Evolutionary conservation across 306 rosid species (phyloP).

Genomic region (Fragaria vesca): DNA sequence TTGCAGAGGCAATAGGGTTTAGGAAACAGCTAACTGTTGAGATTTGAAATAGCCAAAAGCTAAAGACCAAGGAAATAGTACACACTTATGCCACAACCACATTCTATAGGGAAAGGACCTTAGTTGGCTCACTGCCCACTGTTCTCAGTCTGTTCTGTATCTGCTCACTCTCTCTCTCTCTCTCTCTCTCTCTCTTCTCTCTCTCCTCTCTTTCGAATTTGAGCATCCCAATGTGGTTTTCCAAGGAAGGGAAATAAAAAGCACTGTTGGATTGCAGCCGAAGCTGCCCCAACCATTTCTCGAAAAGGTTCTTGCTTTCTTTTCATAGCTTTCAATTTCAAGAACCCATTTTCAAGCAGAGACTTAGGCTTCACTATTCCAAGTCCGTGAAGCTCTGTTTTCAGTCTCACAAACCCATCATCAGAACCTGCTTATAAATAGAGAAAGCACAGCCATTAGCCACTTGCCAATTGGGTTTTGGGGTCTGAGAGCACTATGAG

Average conservation of each 20-base stretch:
- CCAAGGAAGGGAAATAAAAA: not conserved
- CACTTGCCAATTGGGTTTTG: not conserved
- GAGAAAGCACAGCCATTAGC: not conserved
- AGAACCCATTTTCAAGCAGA: not conserved
- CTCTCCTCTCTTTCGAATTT: slow-evolving; percentile 51
- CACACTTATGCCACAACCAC: slow-evolving; percentile 31
- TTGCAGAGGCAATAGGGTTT: not conserved
- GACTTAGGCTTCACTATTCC: slow-evolving; percentile 1
- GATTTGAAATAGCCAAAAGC: slow-evolving; percentile 5
- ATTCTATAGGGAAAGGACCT: slow-evolving; percentile 67
- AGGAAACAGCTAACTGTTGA: not conserved
- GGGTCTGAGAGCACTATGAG: not conserved
- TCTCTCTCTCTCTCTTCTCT: not conserved
- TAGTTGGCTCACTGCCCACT: slow-evolving; percentile 44
- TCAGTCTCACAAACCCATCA: slow-evolving; percentile 1
- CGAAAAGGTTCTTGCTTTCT: slow-evolving; percentile 14
- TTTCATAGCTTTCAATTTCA: slow-evolving; percentile 17
- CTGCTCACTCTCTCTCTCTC: slow-evolving; percentile 10
- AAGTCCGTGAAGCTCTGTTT: slow-evolving; percentile 7
- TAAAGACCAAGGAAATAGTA: slow-evolving; percentile 7
- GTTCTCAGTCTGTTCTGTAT: not conserved
- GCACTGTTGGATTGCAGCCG: slow-evolving; percentile 27
- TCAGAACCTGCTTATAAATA: not conserved
- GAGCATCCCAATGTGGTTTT: slow-evolving; percentile 60
- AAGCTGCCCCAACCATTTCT: not conserved